Base-by-base conservation (phyloP, 306 rosid genomes). In the Vigna hirtella region DNA sequence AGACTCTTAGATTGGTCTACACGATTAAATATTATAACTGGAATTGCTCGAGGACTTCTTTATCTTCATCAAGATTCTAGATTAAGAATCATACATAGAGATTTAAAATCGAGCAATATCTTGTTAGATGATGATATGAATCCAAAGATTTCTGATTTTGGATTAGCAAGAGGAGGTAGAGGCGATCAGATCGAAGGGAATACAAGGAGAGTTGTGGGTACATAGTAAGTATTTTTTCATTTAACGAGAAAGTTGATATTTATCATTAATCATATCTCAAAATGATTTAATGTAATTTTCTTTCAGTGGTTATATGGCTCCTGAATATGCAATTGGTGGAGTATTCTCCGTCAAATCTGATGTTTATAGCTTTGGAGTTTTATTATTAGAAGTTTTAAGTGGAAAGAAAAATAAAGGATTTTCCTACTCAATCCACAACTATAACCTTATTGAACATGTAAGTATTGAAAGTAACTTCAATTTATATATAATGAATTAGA, bases 271-370 rank as follows among this genome's bases (percentile, higher is more conserved):
- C 22, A 61, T 30, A 15, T 0, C 13, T 61, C 6, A 14, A 30
- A 30, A 32, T 61, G 1, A 61, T 61, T 61, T 30, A 28, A 5
- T 15, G 12, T 61, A 6, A 6, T 10, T 9, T 0, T 51, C 0
- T 22, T 1, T 11, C 14, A 79, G 73, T 17, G 83, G 83, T 43
- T 79, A 79, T 13, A 79, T 79, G 83, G 78, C 83, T 38, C 78
- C 78, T 1, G 78, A 72, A 28, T 79, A 79, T 72, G 78, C 83
- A 4, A 9, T 50, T n/a, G 66, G 43, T 38, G 83, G 78, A 6
- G 4, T 51, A 24, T 79, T 72, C 14, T 79, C 78, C 0, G 18
- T 45, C 6, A 78, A 78, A 45, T 77, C 76, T 7, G 76, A 78
- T 68, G 58, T 78, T 0, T 78, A 68, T 17, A 78, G 76, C 38